A percentile compares a stretch with the other conserved stretches of the same genome.
These are phyloP conservation scores for Rhododendron molle DNA, from an alignment of 148 eudicot genomes.

Conservation along the genomic window DNA sequence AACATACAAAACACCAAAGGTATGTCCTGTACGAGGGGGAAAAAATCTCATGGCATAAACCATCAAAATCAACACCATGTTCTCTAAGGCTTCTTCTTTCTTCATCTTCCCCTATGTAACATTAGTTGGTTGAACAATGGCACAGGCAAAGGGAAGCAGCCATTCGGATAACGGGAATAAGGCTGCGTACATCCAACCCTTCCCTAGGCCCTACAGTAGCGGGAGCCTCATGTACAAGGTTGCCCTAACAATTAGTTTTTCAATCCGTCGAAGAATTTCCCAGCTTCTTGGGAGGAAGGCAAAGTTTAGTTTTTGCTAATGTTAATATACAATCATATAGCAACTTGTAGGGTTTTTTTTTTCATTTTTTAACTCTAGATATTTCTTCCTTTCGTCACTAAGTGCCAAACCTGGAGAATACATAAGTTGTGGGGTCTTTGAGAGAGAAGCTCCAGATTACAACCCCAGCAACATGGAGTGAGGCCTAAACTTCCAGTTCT, in stretches of 20 bases:
- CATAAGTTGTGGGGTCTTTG: background rate
- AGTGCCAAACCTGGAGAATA: background rate
- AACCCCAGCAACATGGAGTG: background rate
- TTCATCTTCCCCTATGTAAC: background rate
- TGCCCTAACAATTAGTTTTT: too few species aligned
- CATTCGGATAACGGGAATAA: background rate
- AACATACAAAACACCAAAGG: background rate
- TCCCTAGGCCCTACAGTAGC: background rate
- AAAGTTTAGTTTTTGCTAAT: background rate
- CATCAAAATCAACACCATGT: background rate
- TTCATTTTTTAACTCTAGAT: background rate
- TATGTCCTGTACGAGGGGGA: background rate
- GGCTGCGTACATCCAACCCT: background rate
- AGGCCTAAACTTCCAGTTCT: background rate
- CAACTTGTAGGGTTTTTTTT: background rate
- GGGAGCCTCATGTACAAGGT: too few species aligned
- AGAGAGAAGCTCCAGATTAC: background rate
- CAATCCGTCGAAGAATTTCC: too few species aligned
- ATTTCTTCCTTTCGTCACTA: background rate
- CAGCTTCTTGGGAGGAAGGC: background rate
- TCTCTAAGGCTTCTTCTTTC: background rate
- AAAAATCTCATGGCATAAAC: too few species aligned
- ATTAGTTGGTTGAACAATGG: background rate
- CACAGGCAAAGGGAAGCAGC: background rate
- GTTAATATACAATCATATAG: background rate